phyloP scores from a whole-genome alignment of 306 rosid species.

The Gynostemma pentaphyllum region DNA sequence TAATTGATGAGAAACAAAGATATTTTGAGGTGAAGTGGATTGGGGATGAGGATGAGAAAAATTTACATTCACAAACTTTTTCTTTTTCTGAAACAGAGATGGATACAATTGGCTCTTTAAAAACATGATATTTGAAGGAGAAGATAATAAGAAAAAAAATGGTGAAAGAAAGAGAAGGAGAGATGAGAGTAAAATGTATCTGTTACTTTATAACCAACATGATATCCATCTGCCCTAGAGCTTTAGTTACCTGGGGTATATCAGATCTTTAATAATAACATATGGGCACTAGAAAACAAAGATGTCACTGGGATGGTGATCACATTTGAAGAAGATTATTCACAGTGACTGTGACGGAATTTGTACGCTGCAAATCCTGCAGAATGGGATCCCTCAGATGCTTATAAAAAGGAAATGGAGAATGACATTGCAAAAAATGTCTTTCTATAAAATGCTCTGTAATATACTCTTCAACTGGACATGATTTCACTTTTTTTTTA shows the following conservation, averaged over 20 bases:
- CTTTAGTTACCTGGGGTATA: background rate
- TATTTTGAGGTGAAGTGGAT: background rate
- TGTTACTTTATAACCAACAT: background rate
- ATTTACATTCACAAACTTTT: background rate
- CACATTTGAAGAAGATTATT: conserved; percentile 98
- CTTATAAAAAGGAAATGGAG: conserved; percentile 2
- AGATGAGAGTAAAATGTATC: background rate
- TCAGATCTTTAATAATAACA: background rate
- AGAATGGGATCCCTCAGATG: conserved; percentile 8
- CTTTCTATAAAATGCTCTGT: background rate
- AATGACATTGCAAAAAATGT: background rate
- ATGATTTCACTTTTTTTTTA: background rate
- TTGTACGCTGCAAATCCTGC: conserved; percentile 94
- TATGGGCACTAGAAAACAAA: background rate
- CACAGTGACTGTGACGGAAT: conserved; percentile 80
- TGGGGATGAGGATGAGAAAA: background rate
- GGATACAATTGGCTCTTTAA: conserved; percentile 6
- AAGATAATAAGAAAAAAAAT: background rate
- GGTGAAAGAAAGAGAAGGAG: background rate
- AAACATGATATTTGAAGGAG: background rate
- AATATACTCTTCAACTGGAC: background rate
- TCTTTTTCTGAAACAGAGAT: background rate
- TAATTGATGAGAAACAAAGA: background rate
- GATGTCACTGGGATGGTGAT: conserved; percentile 7
- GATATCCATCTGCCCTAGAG: conserved; percentile 1